Percentiles rank a stretch among this genome's conserved stretches.
Conservation (phyloP, 345 rosid genomes). For the Fremontodendron californicum region DNA sequence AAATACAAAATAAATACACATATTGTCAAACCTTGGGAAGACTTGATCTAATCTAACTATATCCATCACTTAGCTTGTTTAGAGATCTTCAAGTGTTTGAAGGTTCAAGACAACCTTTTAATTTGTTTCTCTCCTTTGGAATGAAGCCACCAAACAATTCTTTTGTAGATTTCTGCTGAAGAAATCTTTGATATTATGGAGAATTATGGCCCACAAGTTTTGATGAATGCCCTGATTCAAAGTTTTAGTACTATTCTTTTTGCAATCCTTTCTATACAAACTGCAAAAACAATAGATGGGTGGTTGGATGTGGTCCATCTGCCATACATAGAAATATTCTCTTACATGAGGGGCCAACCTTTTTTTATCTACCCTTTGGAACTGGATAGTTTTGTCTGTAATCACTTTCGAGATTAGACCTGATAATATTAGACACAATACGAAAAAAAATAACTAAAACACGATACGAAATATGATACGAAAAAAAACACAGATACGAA, state of each 20-base stretch:
- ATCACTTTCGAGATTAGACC: too few relatives aligned
- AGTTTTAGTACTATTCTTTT: not conserved
- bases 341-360: not conserved
- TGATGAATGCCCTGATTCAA: not conserved
- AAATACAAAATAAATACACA: too few relatives aligned
- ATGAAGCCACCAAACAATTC: not conserved
- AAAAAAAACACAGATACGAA: too few relatives aligned
- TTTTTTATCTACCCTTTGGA: not conserved
- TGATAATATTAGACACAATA: too few relatives aligned
- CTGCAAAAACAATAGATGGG: not conserved
- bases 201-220: not conserved
- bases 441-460: too few relatives aligned
- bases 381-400: not conserved
- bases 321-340: not conserved
- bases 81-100: not conserved
- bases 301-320: slow-evolving; percentile 19
- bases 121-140: not conserved
- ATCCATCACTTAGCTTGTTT: not conserved
- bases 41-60: not conserved
- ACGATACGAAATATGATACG: too few relatives aligned
- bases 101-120: not conserved
- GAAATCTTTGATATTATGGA: not conserved
- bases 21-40: too few relatives aligned
- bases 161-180: not conserved
- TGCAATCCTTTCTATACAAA: not conserved